These are phyloP conservation scores for Silene vulgaris DNA, from an alignment of 179 eudicot species.

Conservation along the genomic window DNA sequence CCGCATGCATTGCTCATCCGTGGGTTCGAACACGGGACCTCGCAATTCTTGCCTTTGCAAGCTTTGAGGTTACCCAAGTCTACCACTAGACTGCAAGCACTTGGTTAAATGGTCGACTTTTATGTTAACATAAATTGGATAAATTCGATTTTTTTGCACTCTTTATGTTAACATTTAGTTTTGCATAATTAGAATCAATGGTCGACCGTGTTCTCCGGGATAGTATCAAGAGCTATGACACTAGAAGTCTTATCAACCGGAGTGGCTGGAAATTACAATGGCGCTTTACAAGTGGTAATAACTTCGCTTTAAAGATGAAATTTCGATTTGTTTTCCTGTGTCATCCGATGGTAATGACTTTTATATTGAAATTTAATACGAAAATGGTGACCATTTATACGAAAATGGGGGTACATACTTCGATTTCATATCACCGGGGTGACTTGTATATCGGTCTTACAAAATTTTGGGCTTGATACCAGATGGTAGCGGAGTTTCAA, in stretches of 20 bases:
- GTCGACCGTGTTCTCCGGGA: slow-evolving; percentile 69
- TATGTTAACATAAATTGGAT: background rate
- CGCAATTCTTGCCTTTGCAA: no score
- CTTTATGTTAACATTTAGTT: background rate
- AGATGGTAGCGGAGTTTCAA: slow-evolving; percentile 63
- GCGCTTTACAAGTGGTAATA: slow-evolving; percentile 93
- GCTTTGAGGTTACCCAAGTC: no score
- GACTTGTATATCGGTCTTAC: background rate
- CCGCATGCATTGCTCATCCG: no score
- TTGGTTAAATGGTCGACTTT: no score
- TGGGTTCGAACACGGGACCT: no score
- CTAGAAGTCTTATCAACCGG: slow-evolving; percentile 87
- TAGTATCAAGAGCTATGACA: slow-evolving; percentile 82
- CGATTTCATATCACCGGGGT: no score
- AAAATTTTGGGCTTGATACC: background rate
- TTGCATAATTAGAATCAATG: slow-evolving; percentile 58
- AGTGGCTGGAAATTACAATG: slow-evolving; percentile 92
- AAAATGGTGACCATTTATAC: background rate
- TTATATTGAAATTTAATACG: background rate
- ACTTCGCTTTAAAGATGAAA: no score
- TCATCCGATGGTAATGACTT: background rate
- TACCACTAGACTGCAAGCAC: no score
- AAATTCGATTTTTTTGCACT: no score
- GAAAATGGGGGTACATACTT: no score
- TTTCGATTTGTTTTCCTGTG: background rate